Conservation (phyloP, 176 grass and related monocot genomes). For the Triticum timopheevii region DNA sequence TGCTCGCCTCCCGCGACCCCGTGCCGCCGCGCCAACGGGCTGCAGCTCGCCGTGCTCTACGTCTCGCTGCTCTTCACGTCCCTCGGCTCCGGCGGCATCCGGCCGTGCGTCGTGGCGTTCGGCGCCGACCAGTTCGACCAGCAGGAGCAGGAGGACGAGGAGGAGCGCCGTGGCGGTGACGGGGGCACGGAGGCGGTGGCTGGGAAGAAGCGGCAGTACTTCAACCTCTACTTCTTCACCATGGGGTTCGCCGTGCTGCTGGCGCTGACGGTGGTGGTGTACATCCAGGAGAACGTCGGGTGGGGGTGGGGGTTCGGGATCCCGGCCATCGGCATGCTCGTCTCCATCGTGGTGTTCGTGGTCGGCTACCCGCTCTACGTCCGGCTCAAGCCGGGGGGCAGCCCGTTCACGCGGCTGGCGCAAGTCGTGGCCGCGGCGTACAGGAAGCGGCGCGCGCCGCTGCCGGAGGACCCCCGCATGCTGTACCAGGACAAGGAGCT, state of each 20-base stretch:
- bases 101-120: constrained; percentile 68
- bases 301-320: constrained; percentile 64
- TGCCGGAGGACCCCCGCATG: constrained; percentile 44
- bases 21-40: constrained; percentile 38
- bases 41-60: constrained; percentile 58
- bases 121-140: constrained; percentile 70
- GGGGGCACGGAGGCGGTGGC: constrained; percentile 11
- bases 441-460: constrained; percentile 37
- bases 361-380: constrained; percentile 51
- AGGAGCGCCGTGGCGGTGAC: not conserved
- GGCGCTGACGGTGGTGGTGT: constrained; percentile 63
- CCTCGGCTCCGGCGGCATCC: constrained; percentile 67
- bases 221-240: constrained; percentile 86
- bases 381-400: constrained; percentile 37
- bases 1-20: not conserved
- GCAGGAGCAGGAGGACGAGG: not conserved
- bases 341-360: constrained; percentile 56
- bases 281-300: constrained; percentile 71
- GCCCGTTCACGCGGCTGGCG: constrained; percentile 52
- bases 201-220: constrained; percentile 53
- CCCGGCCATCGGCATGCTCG: constrained; percentile 49
- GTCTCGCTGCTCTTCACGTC: constrained; percentile 46
- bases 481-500: constrained; percentile 70
- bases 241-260: constrained; percentile 52
- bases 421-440: constrained; percentile 49